Evolutionary conservation across 768 basidiomycete species (phyloP).

Genomic region (Glaciozyma martinii): DNA sequence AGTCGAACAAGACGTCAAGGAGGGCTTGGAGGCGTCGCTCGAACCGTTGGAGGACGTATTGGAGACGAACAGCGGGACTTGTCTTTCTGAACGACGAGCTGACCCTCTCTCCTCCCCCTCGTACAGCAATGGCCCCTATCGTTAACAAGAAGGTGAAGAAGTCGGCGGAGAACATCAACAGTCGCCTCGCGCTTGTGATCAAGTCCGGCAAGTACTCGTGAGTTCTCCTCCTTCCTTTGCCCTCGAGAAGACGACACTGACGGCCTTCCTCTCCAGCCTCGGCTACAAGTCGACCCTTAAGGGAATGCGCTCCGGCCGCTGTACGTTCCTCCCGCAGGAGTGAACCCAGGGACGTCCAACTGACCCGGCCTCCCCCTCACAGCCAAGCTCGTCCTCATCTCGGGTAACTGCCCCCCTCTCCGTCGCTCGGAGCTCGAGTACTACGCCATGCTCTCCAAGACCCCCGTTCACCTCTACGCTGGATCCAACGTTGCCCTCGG

Average conservation of each 20-base stretch:
- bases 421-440: slow-evolving; percentile 99
- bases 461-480: slow-evolving; percentile 92
- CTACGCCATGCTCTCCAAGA: slow-evolving; percentile 88
- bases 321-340: slow-evolving; percentile 48
- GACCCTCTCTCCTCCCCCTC: background rate
- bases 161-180: slow-evolving; percentile 34
- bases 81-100: background rate
- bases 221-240: no score
- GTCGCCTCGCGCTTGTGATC: slow-evolving; percentile 45
- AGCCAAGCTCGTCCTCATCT: slow-evolving; percentile 98
- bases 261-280: slow-evolving; percentile 39
- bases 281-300: slow-evolving; percentile 98
- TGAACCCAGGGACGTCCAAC: background rate
- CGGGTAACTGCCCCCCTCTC: slow-evolving; percentile 97
- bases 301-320: slow-evolving; percentile 96
- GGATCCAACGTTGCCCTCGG: slow-evolving; percentile 98
- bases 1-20: no score
- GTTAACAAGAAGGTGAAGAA: slow-evolving; percentile 26
- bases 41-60: no score
- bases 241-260: no score
- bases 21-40: no score
- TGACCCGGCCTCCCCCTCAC: slow-evolving; percentile 6
- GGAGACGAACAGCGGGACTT: background rate
- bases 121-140: slow-evolving; percentile 17
- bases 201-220: background rate